Percentiles rank a stretch among this genome's conserved stretches.
phyloP scores from a whole-genome alignment of 768 basidiomycete species.

The Phylloporus arenicola region DNA sequence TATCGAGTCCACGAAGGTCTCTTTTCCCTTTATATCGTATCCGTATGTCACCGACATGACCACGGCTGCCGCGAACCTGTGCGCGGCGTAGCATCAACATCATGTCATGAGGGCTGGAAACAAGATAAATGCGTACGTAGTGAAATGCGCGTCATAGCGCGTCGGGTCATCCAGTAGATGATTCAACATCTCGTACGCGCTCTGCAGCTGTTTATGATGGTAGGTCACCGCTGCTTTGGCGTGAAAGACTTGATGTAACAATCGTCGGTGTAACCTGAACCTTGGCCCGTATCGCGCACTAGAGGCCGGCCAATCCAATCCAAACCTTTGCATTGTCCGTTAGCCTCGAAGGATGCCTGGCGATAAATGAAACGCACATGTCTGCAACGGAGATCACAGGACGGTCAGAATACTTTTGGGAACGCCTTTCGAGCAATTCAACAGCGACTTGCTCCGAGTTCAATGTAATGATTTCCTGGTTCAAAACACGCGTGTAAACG shows the following conservation, averaged over 20 bases:
- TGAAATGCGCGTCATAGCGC: constrained; percentile 8
- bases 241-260: constrained; percentile 17
- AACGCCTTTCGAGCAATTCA: constrained; percentile 48
- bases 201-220: constrained; percentile 11
- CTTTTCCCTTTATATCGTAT: constrained; percentile 6
- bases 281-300: constrained; percentile 17
- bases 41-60: constrained; percentile 19
- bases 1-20: constrained; percentile 9
- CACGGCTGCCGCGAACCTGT: constrained; percentile 1
- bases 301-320: constrained; percentile 9
- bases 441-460: constrained; percentile 42
- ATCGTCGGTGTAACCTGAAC: constrained; percentile 20
- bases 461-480: constrained; percentile 44
- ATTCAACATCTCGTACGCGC: constrained; percentile 6
- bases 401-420: constrained; percentile 42
- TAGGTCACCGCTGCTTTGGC: constrained; percentile 7
- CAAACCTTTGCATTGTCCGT: constrained; percentile 9
- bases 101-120: background rate
- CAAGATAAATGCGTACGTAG: constrained; percentile 2
- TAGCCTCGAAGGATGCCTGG: background rate
- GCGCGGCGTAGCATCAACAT: background rate
- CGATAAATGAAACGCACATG: background rate
- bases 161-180: constrained; percentile 7
- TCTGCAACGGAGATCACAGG: background rate
- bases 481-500: constrained; percentile 27